Conservation (phyloP, 208 protist genomes). For the Crithidia sp. region DNA sequence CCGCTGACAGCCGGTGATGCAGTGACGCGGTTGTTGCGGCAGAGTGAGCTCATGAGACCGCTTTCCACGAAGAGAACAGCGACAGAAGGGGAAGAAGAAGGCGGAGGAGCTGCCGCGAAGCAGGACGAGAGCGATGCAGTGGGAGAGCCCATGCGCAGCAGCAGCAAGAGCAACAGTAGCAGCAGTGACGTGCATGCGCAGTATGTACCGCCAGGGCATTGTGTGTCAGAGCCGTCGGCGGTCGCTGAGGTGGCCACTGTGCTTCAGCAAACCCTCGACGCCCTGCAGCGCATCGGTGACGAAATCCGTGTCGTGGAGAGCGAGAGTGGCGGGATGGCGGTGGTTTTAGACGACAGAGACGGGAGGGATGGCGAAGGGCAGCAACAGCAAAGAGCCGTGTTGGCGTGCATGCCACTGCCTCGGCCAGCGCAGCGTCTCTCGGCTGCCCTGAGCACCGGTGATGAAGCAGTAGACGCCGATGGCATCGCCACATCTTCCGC, state of each 20-base stretch:
- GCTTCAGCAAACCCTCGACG: background rate
- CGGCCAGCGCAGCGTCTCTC: background rate
- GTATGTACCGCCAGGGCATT: too few species aligned
- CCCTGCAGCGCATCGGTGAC: background rate
- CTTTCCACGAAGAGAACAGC: too few species aligned
- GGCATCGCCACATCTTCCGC: too few species aligned
- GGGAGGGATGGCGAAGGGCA: background rate
- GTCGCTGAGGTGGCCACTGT: background rate
- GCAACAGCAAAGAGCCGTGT: too few species aligned
- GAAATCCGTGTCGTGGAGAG: background rate
- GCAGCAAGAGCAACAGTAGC: too few species aligned
- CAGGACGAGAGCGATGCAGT: background rate
- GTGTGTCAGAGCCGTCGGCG: too few species aligned
- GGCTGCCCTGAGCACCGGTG: background rate
- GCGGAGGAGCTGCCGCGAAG: background rate
- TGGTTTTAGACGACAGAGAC: background rate
- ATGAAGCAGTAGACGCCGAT: too few species aligned
- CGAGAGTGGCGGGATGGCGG: background rate
- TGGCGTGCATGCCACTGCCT: background rate
- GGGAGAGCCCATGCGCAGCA: background rate
- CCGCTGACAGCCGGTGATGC: conserved; percentile 24
- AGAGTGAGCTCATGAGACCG: background rate
- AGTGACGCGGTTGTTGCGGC: background rate
- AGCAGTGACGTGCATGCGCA: too few species aligned
- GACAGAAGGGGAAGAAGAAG: too few species aligned